phyloP scores from a whole-genome alignment of 192 early-diverging fungal genomes.

The Backusella australiensis region DNA sequence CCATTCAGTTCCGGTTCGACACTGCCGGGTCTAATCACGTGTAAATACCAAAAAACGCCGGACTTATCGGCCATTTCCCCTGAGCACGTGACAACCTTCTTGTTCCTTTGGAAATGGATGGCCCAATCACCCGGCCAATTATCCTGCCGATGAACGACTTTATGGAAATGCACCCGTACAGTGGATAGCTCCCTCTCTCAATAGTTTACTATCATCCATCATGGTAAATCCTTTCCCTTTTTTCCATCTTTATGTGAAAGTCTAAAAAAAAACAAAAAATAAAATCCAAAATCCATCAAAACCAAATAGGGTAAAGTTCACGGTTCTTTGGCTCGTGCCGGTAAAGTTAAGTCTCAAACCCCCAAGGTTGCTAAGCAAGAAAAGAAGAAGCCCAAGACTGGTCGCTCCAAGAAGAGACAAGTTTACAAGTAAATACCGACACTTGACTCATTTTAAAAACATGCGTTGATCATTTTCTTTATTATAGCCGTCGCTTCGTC shows the following conservation, averaged over 20 bases:
- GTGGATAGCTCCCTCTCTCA: conserved; percentile 10
- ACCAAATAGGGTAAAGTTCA: conserved; percentile 95
- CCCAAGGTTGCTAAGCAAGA: conserved; percentile 98
- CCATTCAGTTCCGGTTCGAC: background rate
- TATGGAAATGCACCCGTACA: background rate
- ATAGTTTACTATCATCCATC: conserved; percentile 15
- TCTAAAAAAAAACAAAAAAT: background rate
- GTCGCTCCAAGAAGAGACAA: conserved; percentile 97
- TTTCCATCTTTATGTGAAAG: background rate
- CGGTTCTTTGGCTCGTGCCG: conserved; percentile 99
- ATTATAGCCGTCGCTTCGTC: conserved; percentile 84
- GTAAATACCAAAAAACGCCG: background rate
- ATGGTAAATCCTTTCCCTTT: conserved; percentile 1
- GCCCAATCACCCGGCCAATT: background rate
- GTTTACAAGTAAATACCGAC: conserved; percentile 65
- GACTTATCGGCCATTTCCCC: background rate
- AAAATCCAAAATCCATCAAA: background rate
- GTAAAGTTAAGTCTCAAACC: conserved; percentile 99
- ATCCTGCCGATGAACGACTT: background rate
- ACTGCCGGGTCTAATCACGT: background rate
- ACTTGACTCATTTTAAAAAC: background rate
- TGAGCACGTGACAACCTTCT: background rate
- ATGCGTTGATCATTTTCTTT: background rate
- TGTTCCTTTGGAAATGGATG: background rate
- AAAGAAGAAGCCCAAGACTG: conserved; percentile 90